Conservation (phyloP, 1,284 basidiomycete genomes). For the Psilocybe mexicana region DNA sequence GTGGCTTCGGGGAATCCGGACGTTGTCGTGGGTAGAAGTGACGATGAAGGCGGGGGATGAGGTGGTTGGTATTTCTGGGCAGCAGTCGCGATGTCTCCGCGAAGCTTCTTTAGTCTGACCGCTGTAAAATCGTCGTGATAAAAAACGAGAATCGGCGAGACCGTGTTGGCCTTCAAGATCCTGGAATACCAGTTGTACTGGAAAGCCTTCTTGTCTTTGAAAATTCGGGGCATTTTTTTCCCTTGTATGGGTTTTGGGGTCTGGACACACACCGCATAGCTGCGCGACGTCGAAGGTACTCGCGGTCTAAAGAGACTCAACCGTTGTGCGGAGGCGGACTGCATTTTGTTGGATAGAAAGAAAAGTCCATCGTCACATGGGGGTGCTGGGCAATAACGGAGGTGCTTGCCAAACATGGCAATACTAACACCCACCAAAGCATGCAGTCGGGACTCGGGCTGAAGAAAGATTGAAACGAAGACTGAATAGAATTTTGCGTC, state of each 20-base stretch:
- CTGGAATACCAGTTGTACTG: slow-evolving; percentile 74
- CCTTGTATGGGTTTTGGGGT: slow-evolving; percentile 51
- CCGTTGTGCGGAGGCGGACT: slow-evolving; percentile 25
- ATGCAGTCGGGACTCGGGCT: too few species aligned
- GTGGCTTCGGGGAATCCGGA: slow-evolving; percentile 40
- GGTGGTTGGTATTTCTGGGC: slow-evolving; percentile 46
- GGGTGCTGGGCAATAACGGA: slow-evolving; percentile 4
- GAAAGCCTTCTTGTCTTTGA: slow-evolving; percentile 70
- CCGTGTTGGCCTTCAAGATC: slow-evolving; percentile 54
- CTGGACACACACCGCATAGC: slow-evolving; percentile 61
- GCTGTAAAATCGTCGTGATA: slow-evolving; percentile 71
- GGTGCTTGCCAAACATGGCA: slow-evolving; percentile 14
- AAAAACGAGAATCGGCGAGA: slow-evolving; percentile 68
- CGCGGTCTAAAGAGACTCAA: slow-evolving; percentile 18
- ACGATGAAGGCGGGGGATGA: slow-evolving; percentile 31
- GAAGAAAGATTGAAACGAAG: not conserved
- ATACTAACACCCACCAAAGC: not conserved
- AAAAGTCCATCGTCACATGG: slow-evolving; percentile 9
- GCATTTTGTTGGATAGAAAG: slow-evolving; percentile 16
- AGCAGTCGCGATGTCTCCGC: slow-evolving; percentile 62
- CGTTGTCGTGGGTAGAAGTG: slow-evolving; percentile 37
- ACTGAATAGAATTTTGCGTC: not conserved
- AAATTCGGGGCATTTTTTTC: slow-evolving; percentile 59
- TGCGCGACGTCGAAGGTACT: slow-evolving; percentile 30
- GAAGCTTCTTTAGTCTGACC: slow-evolving; percentile 60